Conservation (phyloP, 23 red algal genomes). For the Gracilaria vermiculophylla region DNA sequence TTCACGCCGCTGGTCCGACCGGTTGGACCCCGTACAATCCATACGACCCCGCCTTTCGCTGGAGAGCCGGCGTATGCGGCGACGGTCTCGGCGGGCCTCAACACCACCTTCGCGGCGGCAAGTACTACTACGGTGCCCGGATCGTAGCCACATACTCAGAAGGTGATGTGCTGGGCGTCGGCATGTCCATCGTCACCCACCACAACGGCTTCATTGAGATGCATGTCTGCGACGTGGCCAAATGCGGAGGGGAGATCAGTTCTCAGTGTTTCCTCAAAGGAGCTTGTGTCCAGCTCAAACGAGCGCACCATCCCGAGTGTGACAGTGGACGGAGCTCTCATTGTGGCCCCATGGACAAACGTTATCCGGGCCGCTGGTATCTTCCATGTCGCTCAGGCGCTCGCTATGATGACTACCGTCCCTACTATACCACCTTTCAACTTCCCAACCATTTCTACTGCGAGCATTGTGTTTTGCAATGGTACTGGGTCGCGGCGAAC, state of each 20-base stretch:
- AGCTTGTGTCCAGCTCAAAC: slow-evolving; percentile 31
- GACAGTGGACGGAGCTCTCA: slow-evolving; percentile 2
- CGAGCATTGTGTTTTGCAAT: slow-evolving; percentile 62
- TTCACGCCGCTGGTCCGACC: not conserved
- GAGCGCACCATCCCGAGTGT: slow-evolving; percentile 37
- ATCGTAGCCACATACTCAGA: slow-evolving; percentile 16
- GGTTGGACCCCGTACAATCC: slow-evolving; percentile 62
- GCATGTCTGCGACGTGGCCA: slow-evolving; percentile 59
- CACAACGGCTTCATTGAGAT: slow-evolving; percentile 58
- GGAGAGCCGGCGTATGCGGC: slow-evolving; percentile 69
- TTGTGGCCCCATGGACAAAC: slow-evolving; percentile 46
- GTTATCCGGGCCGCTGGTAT: slow-evolving; percentile 56
- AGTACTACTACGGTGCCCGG: slow-evolving; percentile 27
- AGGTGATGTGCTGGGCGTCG: slow-evolving; percentile 10
- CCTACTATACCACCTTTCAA: not conserved
- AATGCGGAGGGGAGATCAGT: slow-evolving; percentile 55
- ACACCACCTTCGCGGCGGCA: slow-evolving; percentile 48
- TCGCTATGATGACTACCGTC: not conserved
- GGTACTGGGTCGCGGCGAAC: slow-evolving; percentile 46
- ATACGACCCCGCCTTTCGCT: slow-evolving; percentile 7
- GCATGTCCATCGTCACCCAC: slow-evolving; percentile 38
- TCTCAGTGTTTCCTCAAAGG: slow-evolving; percentile 41
- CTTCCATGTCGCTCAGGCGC: slow-evolving; percentile 6
- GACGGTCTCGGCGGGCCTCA: slow-evolving; percentile 9
- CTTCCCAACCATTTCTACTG: slow-evolving; percentile 29